Evolutionary conservation across 768 basidiomycete genomes (phyloP).

Genomic region (Kwoniella dejecticola): DNA sequence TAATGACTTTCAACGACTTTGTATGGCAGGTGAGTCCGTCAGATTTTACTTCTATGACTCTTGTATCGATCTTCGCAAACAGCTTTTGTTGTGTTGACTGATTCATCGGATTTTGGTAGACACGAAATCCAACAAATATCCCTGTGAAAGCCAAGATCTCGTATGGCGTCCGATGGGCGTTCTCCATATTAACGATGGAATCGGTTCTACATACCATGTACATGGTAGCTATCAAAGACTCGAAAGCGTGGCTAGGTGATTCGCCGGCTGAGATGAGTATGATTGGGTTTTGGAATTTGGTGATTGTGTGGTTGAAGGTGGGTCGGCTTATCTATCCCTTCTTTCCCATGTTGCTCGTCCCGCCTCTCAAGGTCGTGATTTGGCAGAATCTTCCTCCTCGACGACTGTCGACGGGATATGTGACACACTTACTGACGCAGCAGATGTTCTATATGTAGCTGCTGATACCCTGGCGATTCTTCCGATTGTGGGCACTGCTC

Average conservation of each 20-base stretch:
- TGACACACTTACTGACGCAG: neutral
- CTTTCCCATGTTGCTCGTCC: no score
- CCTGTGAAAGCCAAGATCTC: slow-evolving; percentile 56
- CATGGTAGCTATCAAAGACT: slow-evolving; percentile 91
- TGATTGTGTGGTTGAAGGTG: slow-evolving; percentile 95
- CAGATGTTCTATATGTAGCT: slow-evolving; percentile 61
- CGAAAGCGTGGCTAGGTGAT: slow-evolving; percentile 67
- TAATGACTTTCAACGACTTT: slow-evolving; percentile 94
- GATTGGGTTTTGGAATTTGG: slow-evolving; percentile 96
- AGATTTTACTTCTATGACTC: neutral
- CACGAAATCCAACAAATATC: slow-evolving; percentile 64
- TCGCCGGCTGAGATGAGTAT: slow-evolving; percentile 79
- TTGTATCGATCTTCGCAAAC: neutral
- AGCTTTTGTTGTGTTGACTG: neutral
- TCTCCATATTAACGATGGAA: slow-evolving; percentile 82
- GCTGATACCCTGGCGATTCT: slow-evolving; percentile 93
- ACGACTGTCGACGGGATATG: no score
- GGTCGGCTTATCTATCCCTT: slow-evolving; percentile 33
- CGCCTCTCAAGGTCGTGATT: no score
- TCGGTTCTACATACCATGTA: slow-evolving; percentile 91
- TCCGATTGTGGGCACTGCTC: slow-evolving; percentile 85
- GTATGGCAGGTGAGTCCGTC: slow-evolving; percentile 74
- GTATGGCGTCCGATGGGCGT: slow-evolving; percentile 72
- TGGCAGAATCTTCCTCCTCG: no score
- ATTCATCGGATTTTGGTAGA: slow-evolving; percentile 56